phyloP scores from a whole-genome alignment of 106 monocot species.

The Dioscorea zingiberensis region DNA sequence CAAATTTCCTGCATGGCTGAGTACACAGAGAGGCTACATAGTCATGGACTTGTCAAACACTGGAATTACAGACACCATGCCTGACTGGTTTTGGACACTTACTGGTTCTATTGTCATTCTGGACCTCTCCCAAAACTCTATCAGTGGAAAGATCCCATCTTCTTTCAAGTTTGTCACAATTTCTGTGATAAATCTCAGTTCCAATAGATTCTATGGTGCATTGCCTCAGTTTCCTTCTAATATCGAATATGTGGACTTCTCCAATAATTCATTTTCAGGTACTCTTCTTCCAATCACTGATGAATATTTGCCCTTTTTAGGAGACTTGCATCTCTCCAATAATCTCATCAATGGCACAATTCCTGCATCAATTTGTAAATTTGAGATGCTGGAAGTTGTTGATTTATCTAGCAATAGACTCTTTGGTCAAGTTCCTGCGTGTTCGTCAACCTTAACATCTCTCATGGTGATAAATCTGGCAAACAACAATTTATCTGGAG shows the following conservation, averaged over 20 bases:
- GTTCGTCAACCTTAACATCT: background rate
- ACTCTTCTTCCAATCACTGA: background rate
- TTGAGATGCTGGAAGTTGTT: background rate
- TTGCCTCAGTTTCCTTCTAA: slow-evolving; percentile 12
- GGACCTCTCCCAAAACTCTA: slow-evolving; percentile 17
- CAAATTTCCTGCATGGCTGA: slow-evolving; percentile 42
- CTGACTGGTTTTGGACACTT: slow-evolving; percentile 46
- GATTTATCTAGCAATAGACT: slow-evolving; percentile 30
- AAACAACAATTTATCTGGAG: slow-evolving; percentile 15
- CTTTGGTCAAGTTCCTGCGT: slow-evolving; percentile 7
- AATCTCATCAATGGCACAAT: slow-evolving; percentile 14
- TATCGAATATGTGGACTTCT: slow-evolving; percentile 4
- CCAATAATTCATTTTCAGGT: slow-evolving; percentile 21
- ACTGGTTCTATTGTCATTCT: background rate
- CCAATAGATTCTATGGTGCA: slow-evolving; percentile 13
- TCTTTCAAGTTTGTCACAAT: background rate
- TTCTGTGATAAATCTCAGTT: background rate
- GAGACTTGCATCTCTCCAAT: background rate
- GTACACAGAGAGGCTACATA: slow-evolving; percentile 1
- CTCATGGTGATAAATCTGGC: background rate
- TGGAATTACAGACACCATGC: slow-evolving; percentile 23
- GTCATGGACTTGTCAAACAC: slow-evolving; percentile 15
- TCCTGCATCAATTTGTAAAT: slow-evolving; percentile 12
- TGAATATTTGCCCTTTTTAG: background rate
- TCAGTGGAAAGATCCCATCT: slow-evolving; percentile 13